Evolutionary conservation across 202 grass and related monocot genomes (phyloP), one percentile per base, ranked within the genome.

Genomic region (Saccharum hybrid): DNA sequence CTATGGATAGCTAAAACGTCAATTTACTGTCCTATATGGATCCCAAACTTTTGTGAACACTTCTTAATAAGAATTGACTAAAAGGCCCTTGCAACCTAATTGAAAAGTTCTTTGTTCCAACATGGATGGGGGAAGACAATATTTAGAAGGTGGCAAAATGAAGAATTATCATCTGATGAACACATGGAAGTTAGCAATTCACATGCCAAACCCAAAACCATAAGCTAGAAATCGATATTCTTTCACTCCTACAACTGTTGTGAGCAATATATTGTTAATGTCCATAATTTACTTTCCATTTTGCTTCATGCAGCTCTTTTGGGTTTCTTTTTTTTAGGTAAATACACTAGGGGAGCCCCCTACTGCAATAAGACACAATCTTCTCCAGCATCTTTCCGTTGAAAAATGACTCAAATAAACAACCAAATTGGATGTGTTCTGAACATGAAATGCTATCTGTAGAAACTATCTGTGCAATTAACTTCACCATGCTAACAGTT

Each of bases 381-480:
- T 78, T 19, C 60, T 78, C 14, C 5, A 14, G 40, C 33, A 7
- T 36, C 61, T 78, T 30, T 79, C 28, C 4, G 34, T 79, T 66
- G 40, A 26, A 66, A 31, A 33, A 48, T n/a, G 19, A 5, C 10
- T 66, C 10, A 59, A 59, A 22, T 13, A 51, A 12, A 21, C 5
- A 37, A 60, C 37, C 41, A 64, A 9, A 57, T 78, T 72, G n/a
- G 33, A 43, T 49, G 38, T 71, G 30, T 21, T 54, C 30, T 67
- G 68, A 78, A 68, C 16, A 63, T 68, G 52, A 60, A 63, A 61
- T 43, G 65, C 12, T 66, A 64, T 37, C 16, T 73, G 37, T 69
- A 72, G 49, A 61, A 82, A 39, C 79, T 41, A 54, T 77, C 65
- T 23, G 51, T 83, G 40, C 16, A 77, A 64, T 72, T 49, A 64